Evolutionary conservation across 352 stramenopile species (phyloP).

Genomic region (Thalassiosira hispida): DNA sequence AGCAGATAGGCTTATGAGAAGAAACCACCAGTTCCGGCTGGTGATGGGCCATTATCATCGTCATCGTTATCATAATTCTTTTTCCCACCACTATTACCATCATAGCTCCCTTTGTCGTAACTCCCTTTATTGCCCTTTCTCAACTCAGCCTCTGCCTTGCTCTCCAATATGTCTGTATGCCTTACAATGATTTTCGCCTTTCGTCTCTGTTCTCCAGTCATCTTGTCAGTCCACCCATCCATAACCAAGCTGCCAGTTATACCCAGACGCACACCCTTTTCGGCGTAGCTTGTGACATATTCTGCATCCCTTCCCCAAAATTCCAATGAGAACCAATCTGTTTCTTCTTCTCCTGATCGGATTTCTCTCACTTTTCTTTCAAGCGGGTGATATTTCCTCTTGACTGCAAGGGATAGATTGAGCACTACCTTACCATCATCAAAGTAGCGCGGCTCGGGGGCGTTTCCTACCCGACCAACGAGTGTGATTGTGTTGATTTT

Average conservation of each 20-base stretch:
- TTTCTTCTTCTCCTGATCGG: constrained; percentile 83
- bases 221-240: constrained; percentile 73
- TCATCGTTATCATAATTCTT: constrained; percentile 21
- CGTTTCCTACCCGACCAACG: constrained; percentile 78
- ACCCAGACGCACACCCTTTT: constrained; percentile 72
- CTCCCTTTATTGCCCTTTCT: constrained; percentile 43
- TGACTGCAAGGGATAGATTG: constrained; percentile 80
- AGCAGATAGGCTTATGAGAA: constrained; percentile 21
- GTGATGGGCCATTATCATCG: constrained; percentile 30
- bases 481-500: constrained; percentile 82
- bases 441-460: constrained; percentile 83
- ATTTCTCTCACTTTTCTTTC: constrained; percentile 73
- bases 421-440: constrained; percentile 86
- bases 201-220: constrained; percentile 60
- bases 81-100: constrained; percentile 2
- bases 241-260: constrained; percentile 69
- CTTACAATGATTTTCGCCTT: constrained; percentile 71
- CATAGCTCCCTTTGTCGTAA: background rate
- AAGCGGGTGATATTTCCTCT: constrained; percentile 82
- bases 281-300: constrained; percentile 79
- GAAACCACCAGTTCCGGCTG: constrained; percentile 47
- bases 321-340: constrained; percentile 87
- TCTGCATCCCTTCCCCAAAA: constrained; percentile 85
- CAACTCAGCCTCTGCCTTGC: constrained; percentile 67
- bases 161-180: constrained; percentile 82